These are phyloP conservation scores for Nannochloropsis gaditana DNA, from an alignment of 108 stramenopile species.

Conservation along the genomic window DNA sequence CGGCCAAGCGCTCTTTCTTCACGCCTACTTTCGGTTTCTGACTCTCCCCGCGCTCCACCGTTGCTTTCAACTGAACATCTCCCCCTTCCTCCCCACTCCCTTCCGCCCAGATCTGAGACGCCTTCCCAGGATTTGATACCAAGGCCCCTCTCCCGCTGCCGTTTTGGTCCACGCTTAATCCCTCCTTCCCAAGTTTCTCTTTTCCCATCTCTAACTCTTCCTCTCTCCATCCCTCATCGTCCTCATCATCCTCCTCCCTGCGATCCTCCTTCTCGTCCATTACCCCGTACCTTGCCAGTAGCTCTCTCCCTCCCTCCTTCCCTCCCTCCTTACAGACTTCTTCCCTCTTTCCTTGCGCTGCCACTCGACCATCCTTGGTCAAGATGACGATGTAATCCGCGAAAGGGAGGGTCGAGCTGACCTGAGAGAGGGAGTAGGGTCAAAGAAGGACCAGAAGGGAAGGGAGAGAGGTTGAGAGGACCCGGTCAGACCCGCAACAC, in stretches of 20 bases:
- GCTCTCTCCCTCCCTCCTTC: not conserved
- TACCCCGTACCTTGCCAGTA: not conserved
- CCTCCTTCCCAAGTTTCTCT: too few relatives aligned
- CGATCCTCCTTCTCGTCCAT: not conserved
- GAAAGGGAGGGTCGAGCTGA: not conserved
- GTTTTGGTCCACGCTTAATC: too few relatives aligned
- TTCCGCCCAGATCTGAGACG: too few relatives aligned
- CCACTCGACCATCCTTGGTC: not conserved
- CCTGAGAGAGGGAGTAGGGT: conserved; percentile 15
- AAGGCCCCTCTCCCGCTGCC: too few relatives aligned
- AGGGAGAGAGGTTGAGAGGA: not conserved
- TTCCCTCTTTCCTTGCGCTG: not conserved
- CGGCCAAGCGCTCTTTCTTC: not conserved
- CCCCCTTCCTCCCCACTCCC: not conserved
- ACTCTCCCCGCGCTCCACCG: not conserved
- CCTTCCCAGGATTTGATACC: too few relatives aligned
- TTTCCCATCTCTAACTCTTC: too few relatives aligned
- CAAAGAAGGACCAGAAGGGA: not conserved
- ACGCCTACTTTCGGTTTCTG: not conserved
- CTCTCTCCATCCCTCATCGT: not conserved
- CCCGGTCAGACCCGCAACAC: too few relatives aligned
- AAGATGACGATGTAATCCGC: conserved; percentile 20
- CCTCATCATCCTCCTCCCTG: conserved; percentile 15
- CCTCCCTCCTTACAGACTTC: not conserved
- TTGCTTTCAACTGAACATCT: not conserved